phyloP scores from a whole-genome alignment of 306 rosid species.

The Prunus mira region DNA sequence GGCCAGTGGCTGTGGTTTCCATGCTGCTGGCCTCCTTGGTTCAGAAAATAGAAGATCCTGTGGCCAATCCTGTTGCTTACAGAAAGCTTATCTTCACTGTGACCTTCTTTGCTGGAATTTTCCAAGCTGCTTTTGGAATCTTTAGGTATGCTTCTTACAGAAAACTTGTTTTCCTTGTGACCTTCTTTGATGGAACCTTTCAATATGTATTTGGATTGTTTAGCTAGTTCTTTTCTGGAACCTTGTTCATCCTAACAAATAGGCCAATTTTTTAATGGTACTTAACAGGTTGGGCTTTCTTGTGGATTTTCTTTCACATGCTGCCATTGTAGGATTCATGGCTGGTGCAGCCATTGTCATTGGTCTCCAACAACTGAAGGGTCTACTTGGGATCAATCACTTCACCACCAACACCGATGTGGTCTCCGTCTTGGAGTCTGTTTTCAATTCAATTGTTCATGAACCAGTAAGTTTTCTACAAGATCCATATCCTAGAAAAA shows the following conservation, averaged over 20 bases:
- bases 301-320: slow-evolving; percentile 91
- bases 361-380: slow-evolving; percentile 90
- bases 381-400: slow-evolving; percentile 65
- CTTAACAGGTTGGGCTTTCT: slow-evolving; percentile 77
- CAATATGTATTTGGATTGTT: not conserved
- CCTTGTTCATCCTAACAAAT: not conserved
- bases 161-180: not conserved
- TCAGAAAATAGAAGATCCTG: slow-evolving; percentile 65
- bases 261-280: not conserved
- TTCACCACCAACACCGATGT: slow-evolving; percentile 68
- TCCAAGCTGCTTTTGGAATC: slow-evolving; percentile 74
- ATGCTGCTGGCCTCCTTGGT: slow-evolving; percentile 61
- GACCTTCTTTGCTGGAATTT: slow-evolving; percentile 84
- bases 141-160: slow-evolving; percentile 44
- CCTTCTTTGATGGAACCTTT: not conserved
- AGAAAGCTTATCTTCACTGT: slow-evolving; percentile 64
- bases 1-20: slow-evolving; percentile 96
- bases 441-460: slow-evolving; percentile 38
- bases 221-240: no score
- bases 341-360: slow-evolving; percentile 92
- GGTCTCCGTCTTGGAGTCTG: slow-evolving; percentile 64
- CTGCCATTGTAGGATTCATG: slow-evolving; percentile 95
- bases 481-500: not conserved
- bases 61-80: slow-evolving; percentile 53
- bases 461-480: slow-evolving; percentile 36